phyloP scores from a whole-genome alignment of 1,139 yeast genomes.

The Nakaseomyces delphensis region DNA sequence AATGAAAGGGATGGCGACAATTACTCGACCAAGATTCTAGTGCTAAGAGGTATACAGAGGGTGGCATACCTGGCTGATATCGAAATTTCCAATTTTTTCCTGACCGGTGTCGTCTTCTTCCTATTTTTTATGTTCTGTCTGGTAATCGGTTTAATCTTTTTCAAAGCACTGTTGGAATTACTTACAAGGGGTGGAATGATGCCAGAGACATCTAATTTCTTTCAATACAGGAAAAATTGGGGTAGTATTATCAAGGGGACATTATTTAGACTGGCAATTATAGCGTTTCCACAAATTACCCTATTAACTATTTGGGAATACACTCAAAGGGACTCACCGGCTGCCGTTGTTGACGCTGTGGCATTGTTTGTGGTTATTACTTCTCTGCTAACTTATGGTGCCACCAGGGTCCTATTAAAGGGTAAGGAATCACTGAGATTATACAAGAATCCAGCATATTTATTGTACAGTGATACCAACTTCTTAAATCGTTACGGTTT shows the following conservation, averaged over 20 bases:
- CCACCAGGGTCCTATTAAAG: slow-evolving; percentile 55
- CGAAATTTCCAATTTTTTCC: slow-evolving; percentile 75
- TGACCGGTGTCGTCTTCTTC: slow-evolving; percentile 80
- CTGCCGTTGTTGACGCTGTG: slow-evolving; percentile 69
- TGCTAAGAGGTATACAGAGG: slow-evolving; percentile 85
- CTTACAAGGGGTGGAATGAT: slow-evolving; percentile 52
- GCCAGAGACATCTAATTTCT: slow-evolving; percentile 49
- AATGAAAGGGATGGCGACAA: slow-evolving; percentile 50
- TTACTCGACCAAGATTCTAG: slow-evolving; percentile 54
- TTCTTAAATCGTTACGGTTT: slow-evolving; percentile 87
- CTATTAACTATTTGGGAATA: slow-evolving; percentile 86
- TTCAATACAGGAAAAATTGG: slow-evolving; percentile 78
- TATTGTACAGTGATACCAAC: slow-evolving; percentile 74
- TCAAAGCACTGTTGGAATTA: slow-evolving; percentile 70
- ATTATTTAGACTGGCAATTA: slow-evolving; percentile 66
- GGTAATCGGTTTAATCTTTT: slow-evolving; percentile 52
- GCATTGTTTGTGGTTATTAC: slow-evolving; percentile 51
- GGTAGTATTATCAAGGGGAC: slow-evolving; percentile 76
- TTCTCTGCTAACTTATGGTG: slow-evolving; percentile 62
- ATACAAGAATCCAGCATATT: slow-evolving; percentile 87
- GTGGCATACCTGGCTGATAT: slow-evolving; percentile 78
- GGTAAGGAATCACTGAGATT: slow-evolving; percentile 65
- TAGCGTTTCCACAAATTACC: slow-evolving; percentile 80
- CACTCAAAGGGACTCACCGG: slow-evolving; percentile 73
- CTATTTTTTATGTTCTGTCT: slow-evolving; percentile 69